Evolutionary conservation across 192 early-diverging fungal genomes (phyloP), one percentile per base, ranked within the genome.

Genomic region (Linnemannia schmuckeri): DNA sequence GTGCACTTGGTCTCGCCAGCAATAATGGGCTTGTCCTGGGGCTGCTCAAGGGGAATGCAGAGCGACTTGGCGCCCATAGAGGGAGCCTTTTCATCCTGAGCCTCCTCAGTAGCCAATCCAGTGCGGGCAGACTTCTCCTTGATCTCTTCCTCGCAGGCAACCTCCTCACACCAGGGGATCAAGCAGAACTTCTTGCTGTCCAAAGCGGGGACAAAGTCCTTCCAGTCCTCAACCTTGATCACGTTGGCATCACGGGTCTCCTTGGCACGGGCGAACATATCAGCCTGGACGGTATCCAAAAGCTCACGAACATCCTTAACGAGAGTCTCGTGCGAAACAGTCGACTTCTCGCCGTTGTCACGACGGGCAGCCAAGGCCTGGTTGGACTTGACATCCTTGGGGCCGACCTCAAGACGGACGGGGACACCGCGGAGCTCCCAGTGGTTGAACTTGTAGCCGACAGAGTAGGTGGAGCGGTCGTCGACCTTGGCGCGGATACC

Each of bases 41-140:
- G 98, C 94, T 99, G 98, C 69, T 94, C 91, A 85, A 96, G 96
- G 37, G 99, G 99, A 89, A 98, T 96, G 89, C 99, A 99, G 41
- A 99, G 94, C 9, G 98, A 97, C 90, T 99, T 99, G 79, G 99
- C 99, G 75, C 99, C 99, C 99, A 99, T 99, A 27, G 98, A 98
- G 47, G 99, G 99, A 74, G 97, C 99, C 91, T 96, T 95, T 52
- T 99, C 98, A 82, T 99, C 98, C 79, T 94, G 94, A 44, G 94
- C 93, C 92, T 99, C 96, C 44, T 49, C 44, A 22, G 70, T 80
- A 57, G 73, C 74, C 63, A 91, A 89, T 76, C 91, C 95, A 92
- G 85, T 89, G 82, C 95, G 90, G 2, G 96, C 91, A 89, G 95
- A 96, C 73, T 95, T 91, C 44, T 97, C 97, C 94, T 99, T 99